A percentile compares a stretch with the other conserved stretches of the same genome.
These are phyloP conservation scores for Colletotrichum sp. DNA, from an alignment of 2,329 filamentous ascomycete genomes.

Conservation along the genomic window DNA sequence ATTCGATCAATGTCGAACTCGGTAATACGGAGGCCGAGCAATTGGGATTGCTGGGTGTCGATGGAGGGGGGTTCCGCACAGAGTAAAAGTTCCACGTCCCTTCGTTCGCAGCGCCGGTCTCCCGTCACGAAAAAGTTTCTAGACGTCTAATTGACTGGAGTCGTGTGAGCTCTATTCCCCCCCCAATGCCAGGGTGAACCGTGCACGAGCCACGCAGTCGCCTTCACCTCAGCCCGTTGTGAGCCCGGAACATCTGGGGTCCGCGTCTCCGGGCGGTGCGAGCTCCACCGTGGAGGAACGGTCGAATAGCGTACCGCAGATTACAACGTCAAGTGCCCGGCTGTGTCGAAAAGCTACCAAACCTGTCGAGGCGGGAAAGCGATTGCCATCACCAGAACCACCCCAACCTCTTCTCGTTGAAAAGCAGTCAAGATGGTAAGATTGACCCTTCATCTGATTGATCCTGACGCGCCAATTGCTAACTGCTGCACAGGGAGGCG, in stretches of 20 bases:
- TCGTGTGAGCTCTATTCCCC: constrained; percentile 35
- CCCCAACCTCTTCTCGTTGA: constrained; percentile 34
- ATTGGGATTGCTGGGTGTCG: constrained; percentile 38
- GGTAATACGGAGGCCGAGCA: constrained; percentile 24
- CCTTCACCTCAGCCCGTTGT: not conserved
- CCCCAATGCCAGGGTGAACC: not conserved
- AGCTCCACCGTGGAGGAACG: constrained; percentile 6
- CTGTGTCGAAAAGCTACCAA: constrained; percentile 8
- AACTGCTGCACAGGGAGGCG: constrained; percentile 69
- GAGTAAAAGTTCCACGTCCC: constrained; percentile 13
- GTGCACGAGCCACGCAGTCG: constrained; percentile 11
- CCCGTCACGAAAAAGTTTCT: constrained; percentile 40
- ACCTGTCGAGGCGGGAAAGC: constrained; percentile 21
- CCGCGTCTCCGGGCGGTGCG: constrained; percentile 4
- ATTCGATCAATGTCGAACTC: constrained; percentile 11
- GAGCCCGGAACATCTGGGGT: constrained; percentile 8
- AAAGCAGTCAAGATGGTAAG: constrained; percentile 62
- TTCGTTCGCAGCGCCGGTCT: constrained; percentile 13
- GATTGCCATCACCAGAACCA: constrained; percentile 22
- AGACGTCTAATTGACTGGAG: constrained; percentile 28
- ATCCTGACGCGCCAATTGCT: constrained; percentile 32
- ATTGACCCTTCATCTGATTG: not conserved
- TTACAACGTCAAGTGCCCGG: constrained; percentile 10
- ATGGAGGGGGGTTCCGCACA: constrained; percentile 1
- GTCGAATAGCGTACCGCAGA: constrained; percentile 4